Percentiles rank a stretch among this genome's conserved stretches.
Evolutionary conservation across 345 rosid genomes (phyloP).

Genomic region (Eucalyptus regnans): DNA sequence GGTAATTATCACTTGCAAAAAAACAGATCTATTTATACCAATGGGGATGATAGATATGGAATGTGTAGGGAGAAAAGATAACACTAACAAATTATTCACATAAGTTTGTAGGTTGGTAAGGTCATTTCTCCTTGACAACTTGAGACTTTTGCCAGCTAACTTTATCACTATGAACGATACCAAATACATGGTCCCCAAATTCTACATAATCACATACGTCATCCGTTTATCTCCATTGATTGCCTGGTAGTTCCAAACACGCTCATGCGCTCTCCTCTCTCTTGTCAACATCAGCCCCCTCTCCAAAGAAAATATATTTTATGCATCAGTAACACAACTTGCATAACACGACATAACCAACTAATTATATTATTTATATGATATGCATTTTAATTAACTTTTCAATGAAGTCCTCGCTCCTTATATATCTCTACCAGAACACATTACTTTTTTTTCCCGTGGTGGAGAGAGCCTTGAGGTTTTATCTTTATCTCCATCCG

Average conservation of each 20-base stretch:
- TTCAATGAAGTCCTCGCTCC: not conserved
- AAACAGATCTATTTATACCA: not conserved
- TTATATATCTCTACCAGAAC: not conserved
- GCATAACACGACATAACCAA: not conserved
- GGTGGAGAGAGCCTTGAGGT: not conserved
- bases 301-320: not conserved
- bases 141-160: not conserved
- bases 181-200: not conserved
- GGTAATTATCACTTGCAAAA: not conserved
- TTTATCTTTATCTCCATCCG: not conserved
- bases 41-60: not conserved
- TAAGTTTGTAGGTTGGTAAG: not conserved
- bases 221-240: not conserved
- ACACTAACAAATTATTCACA: not conserved
- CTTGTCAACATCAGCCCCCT: not conserved
- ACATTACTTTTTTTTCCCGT: not conserved
- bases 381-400: not conserved
- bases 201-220: not conserved
- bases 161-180: not conserved
- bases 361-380: not conserved
- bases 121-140: not conserved
- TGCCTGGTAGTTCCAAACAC: not conserved
- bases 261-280: not conserved
- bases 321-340: not conserved
- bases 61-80: not conserved